Percentiles rank a stretch among this genome's conserved stretches.
Evolutionary conservation across 345 rosid genomes (phyloP).

Genomic region (Brassica rapa): DNA sequence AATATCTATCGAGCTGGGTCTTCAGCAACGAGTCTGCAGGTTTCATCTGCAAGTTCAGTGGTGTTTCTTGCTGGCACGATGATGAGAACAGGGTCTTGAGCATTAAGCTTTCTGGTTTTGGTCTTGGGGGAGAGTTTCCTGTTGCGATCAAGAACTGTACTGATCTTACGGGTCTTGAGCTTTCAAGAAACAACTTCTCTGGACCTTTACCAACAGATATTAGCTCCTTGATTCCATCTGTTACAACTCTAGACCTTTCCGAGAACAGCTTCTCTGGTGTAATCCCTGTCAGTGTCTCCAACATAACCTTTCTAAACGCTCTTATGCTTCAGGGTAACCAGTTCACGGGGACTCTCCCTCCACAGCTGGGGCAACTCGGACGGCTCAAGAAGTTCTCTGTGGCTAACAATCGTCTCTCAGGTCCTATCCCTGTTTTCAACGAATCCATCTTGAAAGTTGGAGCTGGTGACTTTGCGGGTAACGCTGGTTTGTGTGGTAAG

Average conservation of each 20-base stretch:
- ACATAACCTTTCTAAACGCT: conserved; percentile 58
- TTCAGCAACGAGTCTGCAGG: conserved; percentile 64
- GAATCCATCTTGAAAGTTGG: fast-evolving
- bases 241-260: conserved; percentile 67
- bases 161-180: conserved; percentile 70
- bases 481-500: conserved; percentile 62
- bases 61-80: conserved; percentile 92
- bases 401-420: conserved; percentile 60
- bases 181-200: conserved; percentile 64
- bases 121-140: conserved; percentile 74
- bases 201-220: conserved; percentile 63
- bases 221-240: not conserved
- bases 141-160: conserved; percentile 45
- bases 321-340: conserved; percentile 67
- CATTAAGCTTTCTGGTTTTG: conserved; percentile 63
- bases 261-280: conserved; percentile 64
- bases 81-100: conserved; percentile 81
- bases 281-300: conserved; percentile 50
- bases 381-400: conserved; percentile 61
- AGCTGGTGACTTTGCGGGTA: conserved; percentile 45
- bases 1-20: conserved; percentile 55
- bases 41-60: conserved; percentile 69
- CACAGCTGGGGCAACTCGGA: conserved; percentile 44
- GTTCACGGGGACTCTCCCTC: conserved; percentile 65
- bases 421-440: conserved; percentile 51